These are phyloP conservation scores for Syzygium aromaticum DNA, from an alignment of 345 rosid species.

Conservation along the genomic window DNA sequence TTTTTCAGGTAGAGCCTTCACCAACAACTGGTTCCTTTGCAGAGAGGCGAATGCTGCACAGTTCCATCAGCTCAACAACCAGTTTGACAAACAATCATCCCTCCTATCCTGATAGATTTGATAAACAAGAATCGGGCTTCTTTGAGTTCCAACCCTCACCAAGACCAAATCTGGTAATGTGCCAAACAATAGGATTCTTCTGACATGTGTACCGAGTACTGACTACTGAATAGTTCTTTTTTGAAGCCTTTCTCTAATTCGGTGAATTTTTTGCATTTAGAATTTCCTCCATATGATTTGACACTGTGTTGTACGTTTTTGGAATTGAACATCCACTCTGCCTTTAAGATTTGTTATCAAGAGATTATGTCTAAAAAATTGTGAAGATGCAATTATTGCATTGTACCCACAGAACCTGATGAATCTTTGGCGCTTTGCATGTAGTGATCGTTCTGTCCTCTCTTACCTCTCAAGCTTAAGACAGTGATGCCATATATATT, in stretches of 20 bases:
- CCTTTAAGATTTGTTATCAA: neutral
- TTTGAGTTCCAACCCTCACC: slow-evolving; percentile 78
- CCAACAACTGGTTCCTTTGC: slow-evolving; percentile 87
- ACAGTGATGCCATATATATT: neutral
- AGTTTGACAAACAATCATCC: slow-evolving; percentile 26
- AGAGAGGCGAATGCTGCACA: slow-evolving; percentile 47
- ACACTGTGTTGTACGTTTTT: neutral
- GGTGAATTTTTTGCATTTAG: neutral
- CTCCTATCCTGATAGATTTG: slow-evolving; percentile 21
- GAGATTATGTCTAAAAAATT: neutral
- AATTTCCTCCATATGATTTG: neutral
- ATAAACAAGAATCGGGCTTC: slow-evolving; percentile 38
- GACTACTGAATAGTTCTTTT: neutral
- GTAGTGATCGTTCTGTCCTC: neutral
- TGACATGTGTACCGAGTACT: neutral
- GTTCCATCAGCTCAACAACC: slow-evolving; percentile 22
- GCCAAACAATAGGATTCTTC: neutral
- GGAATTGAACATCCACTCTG: neutral
- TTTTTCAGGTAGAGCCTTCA: slow-evolving; percentile 84
- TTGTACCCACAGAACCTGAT: neutral
- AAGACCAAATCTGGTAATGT: slow-evolving; percentile 60
- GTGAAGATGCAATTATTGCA: neutral
- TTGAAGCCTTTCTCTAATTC: neutral
- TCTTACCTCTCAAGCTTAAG: neutral
- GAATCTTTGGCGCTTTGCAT: neutral